Percentiles rank a stretch among this genome's conserved stretches.
phyloP scores from a whole-genome alignment of 345 rosid genomes.

The Pistacia vera region DNA sequence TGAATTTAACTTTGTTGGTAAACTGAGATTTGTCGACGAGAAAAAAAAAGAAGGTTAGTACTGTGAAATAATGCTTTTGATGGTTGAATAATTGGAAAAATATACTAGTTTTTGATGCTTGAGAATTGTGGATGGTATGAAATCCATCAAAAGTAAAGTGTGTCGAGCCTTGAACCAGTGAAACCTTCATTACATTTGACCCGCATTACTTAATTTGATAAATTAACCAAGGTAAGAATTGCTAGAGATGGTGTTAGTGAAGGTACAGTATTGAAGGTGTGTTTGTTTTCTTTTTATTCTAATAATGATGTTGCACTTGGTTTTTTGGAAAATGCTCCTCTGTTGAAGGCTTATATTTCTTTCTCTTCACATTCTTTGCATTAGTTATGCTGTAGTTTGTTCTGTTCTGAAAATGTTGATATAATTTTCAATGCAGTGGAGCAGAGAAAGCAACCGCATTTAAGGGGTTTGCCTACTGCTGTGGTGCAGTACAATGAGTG shows the following conservation, averaged over 20 bases:
- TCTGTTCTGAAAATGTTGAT: not conserved
- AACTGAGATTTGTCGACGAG: not conserved
- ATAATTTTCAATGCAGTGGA: conserved; percentile 50
- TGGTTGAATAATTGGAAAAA: not conserved
- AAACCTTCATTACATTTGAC: not conserved
- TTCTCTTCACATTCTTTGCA: not conserved
- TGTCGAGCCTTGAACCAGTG: not conserved
- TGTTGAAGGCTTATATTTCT: not conserved
- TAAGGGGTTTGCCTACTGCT: conserved; percentile 79
- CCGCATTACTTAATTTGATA: too few species aligned
- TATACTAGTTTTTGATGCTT: not conserved
- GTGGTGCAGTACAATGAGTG: conserved; percentile 98
- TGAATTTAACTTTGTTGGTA: not conserved
- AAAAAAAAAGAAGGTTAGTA: not conserved
- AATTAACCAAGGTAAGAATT: too few species aligned
- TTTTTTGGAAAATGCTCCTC: not conserved
- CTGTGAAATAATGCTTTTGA: not conserved
- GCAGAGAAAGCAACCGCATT: conserved; percentile 79
- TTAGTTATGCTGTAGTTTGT: conserved; percentile 5
- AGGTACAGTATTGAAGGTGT: too few species aligned
- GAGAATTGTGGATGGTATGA: not conserved
- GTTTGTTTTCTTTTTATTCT: too few species aligned
- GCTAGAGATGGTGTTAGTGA: too few species aligned
- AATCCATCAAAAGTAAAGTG: not conserved
- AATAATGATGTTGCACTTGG: too few species aligned